Base-by-base conservation (phyloP, 1,284 basidiomycete species). In the Vanrija humicola region DNA sequence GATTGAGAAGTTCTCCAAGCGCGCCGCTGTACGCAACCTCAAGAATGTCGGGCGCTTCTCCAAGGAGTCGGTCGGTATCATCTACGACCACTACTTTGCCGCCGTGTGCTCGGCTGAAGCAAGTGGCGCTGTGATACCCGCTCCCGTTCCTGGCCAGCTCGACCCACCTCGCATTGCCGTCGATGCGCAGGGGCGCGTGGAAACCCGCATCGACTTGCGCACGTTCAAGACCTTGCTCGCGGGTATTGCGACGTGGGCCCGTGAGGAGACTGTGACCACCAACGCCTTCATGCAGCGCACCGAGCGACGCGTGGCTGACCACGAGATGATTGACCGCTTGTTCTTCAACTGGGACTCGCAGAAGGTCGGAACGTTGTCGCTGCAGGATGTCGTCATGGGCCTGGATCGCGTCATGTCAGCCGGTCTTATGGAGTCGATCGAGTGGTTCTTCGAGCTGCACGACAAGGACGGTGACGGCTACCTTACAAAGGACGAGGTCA, bases 381-480 rank as follows among this genome's bases (percentile, higher is more conserved):
- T 78, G 8, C 71, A 97, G 87, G 93, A 98, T 72, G 81, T 98
- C 26, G 87, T 98, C 7, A 83, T 82, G 39, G 96, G 95, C 1
- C 79, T 98, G 44, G 87, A 96, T 67, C 86, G 86, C 14, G 88
- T 97, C 54, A 90, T 98, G 85, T 90, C 91, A 75, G 94, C 91
- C 61, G 96, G 96, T 72, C 80, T 98, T 59, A 96, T 98, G 91
- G 90, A 93, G 59, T 95, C 90, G 67, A 97, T 98, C 66, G 90
- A 96, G 73, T 98, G 95, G 93, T 95, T 98, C 79, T 98, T 98
- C 78, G 88, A 89, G 63, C 76, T 98, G 63, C 92, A 97, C 65
- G 93, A 97, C 78, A 94, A 94, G 76, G 88, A 98, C 74, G 92
- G 90, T 63, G 93, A 98, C 68, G 92, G 92, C 0, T 93, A 82